Conservation (phyloP, 106 monocot genomes). For the Dendrobium nobile region DNA sequence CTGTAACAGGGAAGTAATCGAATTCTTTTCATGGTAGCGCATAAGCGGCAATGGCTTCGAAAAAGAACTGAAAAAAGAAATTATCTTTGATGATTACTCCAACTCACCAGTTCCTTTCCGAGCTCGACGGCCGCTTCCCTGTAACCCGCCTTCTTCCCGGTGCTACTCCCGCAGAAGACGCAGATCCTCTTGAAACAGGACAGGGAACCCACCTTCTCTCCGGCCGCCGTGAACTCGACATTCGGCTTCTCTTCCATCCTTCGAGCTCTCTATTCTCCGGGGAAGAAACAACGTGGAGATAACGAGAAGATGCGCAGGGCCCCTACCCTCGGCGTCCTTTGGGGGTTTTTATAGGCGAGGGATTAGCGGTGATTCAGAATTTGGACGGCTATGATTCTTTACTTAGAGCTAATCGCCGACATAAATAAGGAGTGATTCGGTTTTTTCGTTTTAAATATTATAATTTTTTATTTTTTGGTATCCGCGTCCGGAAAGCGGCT, state of each 20-base stretch:
- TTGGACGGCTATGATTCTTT: background rate
- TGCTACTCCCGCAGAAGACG: slow-evolving; percentile 67
- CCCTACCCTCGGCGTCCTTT: background rate
- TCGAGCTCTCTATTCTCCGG: background rate
- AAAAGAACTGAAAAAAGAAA: background rate
- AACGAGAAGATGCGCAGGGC: background rate
- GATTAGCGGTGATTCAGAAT: background rate
- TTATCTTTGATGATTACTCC: background rate
- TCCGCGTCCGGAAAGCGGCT: too few species aligned
- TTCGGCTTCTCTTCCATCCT: background rate
- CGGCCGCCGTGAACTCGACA: background rate
- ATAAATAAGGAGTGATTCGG: background rate
- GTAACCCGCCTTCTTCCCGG: slow-evolving; percentile 51
- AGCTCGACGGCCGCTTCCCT: slow-evolving; percentile 61
- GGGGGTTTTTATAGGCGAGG: background rate
- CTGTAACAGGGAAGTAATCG: background rate
- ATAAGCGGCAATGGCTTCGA: background rate
- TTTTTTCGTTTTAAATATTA: too few species aligned
- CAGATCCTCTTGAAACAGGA: slow-evolving; percentile 39
- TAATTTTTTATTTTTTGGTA: too few species aligned
- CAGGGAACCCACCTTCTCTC: background rate
- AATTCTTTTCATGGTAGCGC: background rate
- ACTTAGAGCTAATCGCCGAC: background rate
- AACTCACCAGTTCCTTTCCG: slow-evolving; percentile 58
- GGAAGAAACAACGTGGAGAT: background rate